A percentile compares a stretch with the other conserved stretches of the same genome.
phyloP scores from a whole-genome alignment of 1,284 basidiomycete genomes.

The Sporisorium sorghi region DNA sequence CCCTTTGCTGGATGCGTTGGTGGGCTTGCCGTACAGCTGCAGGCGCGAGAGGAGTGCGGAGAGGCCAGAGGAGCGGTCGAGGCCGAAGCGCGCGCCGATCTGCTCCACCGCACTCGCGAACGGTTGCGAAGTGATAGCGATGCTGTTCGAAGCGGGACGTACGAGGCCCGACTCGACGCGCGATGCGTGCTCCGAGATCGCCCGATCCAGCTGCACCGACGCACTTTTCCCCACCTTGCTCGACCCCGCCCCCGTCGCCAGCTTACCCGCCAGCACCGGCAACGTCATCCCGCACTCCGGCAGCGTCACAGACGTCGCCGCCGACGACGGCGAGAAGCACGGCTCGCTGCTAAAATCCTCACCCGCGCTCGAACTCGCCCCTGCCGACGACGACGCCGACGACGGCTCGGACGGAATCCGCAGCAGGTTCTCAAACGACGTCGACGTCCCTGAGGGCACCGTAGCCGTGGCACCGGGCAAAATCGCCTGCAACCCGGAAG shows the following conservation, averaged over 20 bases:
- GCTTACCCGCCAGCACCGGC: background rate
- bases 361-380: constrained; percentile 8
- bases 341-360: background rate
- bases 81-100: constrained; percentile 20
- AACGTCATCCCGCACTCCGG: background rate
- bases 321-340: constrained; percentile 1
- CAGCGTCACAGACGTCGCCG: background rate
- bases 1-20: constrained; percentile 18
- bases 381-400: no score
- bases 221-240: constrained; percentile 2
- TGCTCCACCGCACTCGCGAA: constrained; percentile 23
- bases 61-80: constrained; percentile 6
- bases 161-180: background rate
- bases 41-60: constrained; percentile 25
- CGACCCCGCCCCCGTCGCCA: background rate
- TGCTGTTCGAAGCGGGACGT: background rate
- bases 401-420: constrained; percentile 9
- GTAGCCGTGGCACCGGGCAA: background rate
- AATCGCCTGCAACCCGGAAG: constrained; percentile 2
- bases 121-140: constrained; percentile 24
- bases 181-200: constrained; percentile 7
- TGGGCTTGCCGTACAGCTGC: constrained; percentile 9
- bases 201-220: constrained; percentile 9
- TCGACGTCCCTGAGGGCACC: background rate
- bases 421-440: constrained; percentile 28